Conservation (phyloP, 306 rosid species). For the Casuarina cunninghamiana region DNA sequence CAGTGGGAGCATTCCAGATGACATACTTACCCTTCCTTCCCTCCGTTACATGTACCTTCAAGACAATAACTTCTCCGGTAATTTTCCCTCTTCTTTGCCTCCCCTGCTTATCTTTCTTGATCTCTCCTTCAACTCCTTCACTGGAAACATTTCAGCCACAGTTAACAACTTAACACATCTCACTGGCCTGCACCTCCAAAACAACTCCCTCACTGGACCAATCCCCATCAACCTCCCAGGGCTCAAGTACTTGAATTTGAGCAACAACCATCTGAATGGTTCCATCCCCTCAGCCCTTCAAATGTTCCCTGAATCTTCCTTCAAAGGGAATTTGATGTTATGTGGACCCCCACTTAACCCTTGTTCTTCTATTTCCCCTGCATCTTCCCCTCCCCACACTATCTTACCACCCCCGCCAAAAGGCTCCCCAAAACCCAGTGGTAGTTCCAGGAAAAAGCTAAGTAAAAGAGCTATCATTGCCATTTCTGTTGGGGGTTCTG, state of each 20-base stretch:
- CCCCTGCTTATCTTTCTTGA: conserved; percentile 59
- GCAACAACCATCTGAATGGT: conserved; percentile 77
- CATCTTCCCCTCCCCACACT: conserved; percentile 37
- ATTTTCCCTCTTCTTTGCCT: conserved; percentile 52
- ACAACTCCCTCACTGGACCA: conserved; percentile 66
- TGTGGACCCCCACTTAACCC: conserved; percentile 71
- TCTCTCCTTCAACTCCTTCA: conserved; percentile 72
- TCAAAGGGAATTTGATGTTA: conserved; percentile 60
- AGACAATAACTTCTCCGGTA: conserved; percentile 64
- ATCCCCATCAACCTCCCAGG: conserved; percentile 57
- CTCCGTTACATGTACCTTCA: conserved; percentile 61
- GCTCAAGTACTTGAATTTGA: conserved; percentile 62
- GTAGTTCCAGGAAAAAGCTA: conserved; percentile 44
- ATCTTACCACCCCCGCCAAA: conserved; percentile 28
- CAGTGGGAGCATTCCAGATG: conserved; percentile 64
- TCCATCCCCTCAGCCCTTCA: conserved; percentile 59
- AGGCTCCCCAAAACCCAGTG: conserved; percentile 33
- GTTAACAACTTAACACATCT: conserved; percentile 54
- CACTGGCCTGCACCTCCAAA: conserved; percentile 52
- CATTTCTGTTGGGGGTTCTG: conserved; percentile 42
- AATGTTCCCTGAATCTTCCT: conserved; percentile 60
- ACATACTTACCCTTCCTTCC: conserved; percentile 66
- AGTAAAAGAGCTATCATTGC: conserved; percentile 49
- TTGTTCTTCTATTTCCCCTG: conserved; percentile 44
- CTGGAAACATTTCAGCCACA: conserved; percentile 56